Evolutionary conservation across 225 moss, liverwort and hornwort genomes (phyloP).

Genomic region (Sphagnum contortum): DNA sequence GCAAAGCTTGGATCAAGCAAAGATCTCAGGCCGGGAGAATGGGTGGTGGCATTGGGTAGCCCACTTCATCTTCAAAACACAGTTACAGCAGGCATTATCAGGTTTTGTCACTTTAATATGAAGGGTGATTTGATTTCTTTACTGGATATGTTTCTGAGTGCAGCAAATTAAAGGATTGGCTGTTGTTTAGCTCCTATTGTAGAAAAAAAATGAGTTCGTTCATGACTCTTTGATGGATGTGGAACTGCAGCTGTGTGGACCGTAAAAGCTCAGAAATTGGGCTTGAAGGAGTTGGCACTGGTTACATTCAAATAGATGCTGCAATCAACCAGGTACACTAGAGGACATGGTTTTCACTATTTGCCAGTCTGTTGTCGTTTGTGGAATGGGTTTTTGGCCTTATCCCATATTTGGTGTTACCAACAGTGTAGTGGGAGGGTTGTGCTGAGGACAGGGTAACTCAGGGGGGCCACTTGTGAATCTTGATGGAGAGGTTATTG

Average conservation of each 20-base stretch:
- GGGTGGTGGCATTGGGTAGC: constrained; percentile 95
- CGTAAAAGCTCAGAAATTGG: constrained; percentile 90
- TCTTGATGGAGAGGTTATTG: constrained; percentile 91
- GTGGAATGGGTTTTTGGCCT: too few species aligned
- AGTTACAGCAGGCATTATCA: constrained; percentile 90
- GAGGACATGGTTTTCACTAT: background rate
- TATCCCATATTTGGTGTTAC: too few species aligned
- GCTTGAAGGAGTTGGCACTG: constrained; percentile 63
- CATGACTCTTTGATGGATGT: too few species aligned
- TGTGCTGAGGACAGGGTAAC: constrained; percentile 50
- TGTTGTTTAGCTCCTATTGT: too few species aligned
- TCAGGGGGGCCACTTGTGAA: constrained; percentile 88
- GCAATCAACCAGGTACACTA: constrained; percentile 76
- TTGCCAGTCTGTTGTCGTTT: too few species aligned
- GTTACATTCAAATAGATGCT: constrained; percentile 86
- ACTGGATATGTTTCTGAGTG: too few species aligned
- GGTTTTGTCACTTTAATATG: constrained; percentile 19
- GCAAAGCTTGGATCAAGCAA: constrained; percentile 79
- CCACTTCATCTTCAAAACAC: constrained; percentile 92
- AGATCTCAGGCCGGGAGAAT: constrained; percentile 86
- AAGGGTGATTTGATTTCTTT: too few species aligned
- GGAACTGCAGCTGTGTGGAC: constrained; percentile 58
- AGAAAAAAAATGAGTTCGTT: too few species aligned
- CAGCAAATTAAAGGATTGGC: too few species aligned
- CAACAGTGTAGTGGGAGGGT: too few species aligned